Percentiles rank a stretch among this genome's conserved stretches.
Conservation (phyloP, 768 basidiomycete genomes). For the Phylloporus arenicola region DNA sequence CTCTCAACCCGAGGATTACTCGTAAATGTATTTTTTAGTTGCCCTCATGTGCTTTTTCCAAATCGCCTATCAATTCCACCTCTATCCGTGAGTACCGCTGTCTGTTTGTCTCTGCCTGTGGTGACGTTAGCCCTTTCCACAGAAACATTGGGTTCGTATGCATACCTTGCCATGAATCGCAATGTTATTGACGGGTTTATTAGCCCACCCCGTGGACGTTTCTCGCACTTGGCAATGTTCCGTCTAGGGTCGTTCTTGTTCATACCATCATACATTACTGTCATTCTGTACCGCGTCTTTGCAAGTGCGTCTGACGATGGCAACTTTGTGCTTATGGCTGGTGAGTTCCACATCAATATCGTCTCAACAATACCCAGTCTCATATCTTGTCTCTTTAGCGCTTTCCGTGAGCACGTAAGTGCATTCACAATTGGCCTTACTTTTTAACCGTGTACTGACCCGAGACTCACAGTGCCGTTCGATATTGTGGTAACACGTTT, state of each 20-base stretch:
- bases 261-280: conserved; percentile 83
- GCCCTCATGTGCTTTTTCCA: conserved; percentile 93
- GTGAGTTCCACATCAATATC: conserved; percentile 36
- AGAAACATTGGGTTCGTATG: conserved; percentile 61
- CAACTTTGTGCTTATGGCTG: conserved; percentile 75
- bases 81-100: conserved; percentile 67
- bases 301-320: conserved; percentile 66
- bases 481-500: conserved; percentile 86
- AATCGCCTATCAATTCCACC: conserved; percentile 85
- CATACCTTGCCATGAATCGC: not conserved
- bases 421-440: not conserved
- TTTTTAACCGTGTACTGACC: not conserved
- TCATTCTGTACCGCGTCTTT: conserved; percentile 67
- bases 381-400: conserved; percentile 36
- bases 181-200: conserved; percentile 8
- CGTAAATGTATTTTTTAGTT: conserved; percentile 40
- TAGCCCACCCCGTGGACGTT: conserved; percentile 76
- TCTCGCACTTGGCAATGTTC: conserved; percentile 86
- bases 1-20: not conserved
- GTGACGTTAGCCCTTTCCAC: not conserved
- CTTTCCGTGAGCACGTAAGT: conserved; percentile 78
- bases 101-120: not conserved
- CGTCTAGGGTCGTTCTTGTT: conserved; percentile 80
- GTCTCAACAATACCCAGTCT: not conserved
- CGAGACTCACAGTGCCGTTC: conserved; percentile 54